Evolutionary conservation across 2,329 filamentous ascomycete species (phyloP).

Genomic region (Aureobasidium sp.): DNA sequence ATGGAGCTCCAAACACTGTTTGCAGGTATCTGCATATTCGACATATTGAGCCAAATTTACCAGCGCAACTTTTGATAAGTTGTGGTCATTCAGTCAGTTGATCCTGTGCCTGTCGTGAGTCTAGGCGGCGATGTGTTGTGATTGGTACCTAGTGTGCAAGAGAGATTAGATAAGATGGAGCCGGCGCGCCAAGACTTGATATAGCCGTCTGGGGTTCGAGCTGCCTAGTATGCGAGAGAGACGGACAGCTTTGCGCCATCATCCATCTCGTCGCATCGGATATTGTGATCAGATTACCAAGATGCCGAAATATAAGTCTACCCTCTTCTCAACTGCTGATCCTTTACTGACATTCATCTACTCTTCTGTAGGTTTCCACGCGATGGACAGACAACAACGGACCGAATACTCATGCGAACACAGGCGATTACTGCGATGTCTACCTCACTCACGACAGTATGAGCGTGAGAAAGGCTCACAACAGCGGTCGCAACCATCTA

Average conservation of each 20-base stretch:
- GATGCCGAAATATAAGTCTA: conserved; percentile 24
- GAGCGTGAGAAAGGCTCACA: conserved; percentile 98
- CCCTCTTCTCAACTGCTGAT: neutral
- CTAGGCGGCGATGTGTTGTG: neutral
- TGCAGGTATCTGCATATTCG: conserved; percentile 22
- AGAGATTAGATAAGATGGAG: neutral
- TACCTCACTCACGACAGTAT: conserved; percentile 99
- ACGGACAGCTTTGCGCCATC: neutral
- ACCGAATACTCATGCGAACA: neutral
- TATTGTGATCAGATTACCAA: neutral
- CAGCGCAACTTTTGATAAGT: neutral
- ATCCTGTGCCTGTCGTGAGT: neutral
- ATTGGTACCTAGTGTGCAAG: neutral
- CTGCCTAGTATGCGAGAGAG: neutral
- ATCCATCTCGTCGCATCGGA: neutral
- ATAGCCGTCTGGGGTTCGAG: neutral
- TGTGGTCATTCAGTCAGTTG: neutral
- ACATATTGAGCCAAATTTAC: conserved; percentile 8
- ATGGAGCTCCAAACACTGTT: conserved; percentile 46
- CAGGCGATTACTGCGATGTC: conserved; percentile 95
- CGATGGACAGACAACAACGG: neutral
- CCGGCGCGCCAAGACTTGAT: neutral
- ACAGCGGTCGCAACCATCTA: conserved; percentile 90
- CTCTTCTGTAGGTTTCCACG: conserved; percentile 21
- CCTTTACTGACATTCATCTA: conserved; percentile 19